Base-by-base conservation (phyloP, 164 flowering plant genomes). In the Magnolia kwangsiensis region DNA sequence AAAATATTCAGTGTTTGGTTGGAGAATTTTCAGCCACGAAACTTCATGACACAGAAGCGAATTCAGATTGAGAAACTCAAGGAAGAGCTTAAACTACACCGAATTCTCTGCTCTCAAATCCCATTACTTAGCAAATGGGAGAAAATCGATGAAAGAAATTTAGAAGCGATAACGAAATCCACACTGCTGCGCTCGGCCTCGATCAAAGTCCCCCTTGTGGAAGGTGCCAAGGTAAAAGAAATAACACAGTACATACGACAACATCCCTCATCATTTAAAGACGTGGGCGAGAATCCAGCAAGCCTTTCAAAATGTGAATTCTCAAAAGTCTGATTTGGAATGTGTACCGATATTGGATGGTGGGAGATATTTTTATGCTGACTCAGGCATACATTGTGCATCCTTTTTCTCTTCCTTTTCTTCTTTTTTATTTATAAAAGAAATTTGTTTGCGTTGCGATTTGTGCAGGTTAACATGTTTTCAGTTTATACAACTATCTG, bases 151-250 rank as follows among this genome's bases (percentile, higher is more conserved):
- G 81, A 63, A 21, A 89, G 73, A 77, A 86, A 90, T 75, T 76
- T 64, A 59, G 93, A 90, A 82, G 90, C 93, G 4, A 79, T 93
- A 14, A 75, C 86, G 29, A 85, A 81, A 68, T 29, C 89, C 45
- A 72, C 75, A 0, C 82, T 79, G 65, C 78, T 93, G 13, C 80
- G 80, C 1, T 84, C 87, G 16, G 11, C 81, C 1, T 81, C 87
- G 7, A 11, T 76, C 49, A 80, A 75, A 69, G 74, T 90, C 24
- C 95, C 98, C 45, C 66, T 89, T 10, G 67, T 81, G 8, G 45
- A 82, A 0, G 90, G 85, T 72, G 90, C 90, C 8, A 82, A 88
- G 98, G 97, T 90, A 81, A n/a, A 3, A 16, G 61, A 55, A 55
- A 11, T 55, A 55, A 55, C 61, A 37, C 45, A 37, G 45, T 55